Evolutionary conservation across 352 stramenopile genomes (phyloP), one percentile per base, ranked within the genome.

Genomic region (Blastocystis sp.): DNA sequence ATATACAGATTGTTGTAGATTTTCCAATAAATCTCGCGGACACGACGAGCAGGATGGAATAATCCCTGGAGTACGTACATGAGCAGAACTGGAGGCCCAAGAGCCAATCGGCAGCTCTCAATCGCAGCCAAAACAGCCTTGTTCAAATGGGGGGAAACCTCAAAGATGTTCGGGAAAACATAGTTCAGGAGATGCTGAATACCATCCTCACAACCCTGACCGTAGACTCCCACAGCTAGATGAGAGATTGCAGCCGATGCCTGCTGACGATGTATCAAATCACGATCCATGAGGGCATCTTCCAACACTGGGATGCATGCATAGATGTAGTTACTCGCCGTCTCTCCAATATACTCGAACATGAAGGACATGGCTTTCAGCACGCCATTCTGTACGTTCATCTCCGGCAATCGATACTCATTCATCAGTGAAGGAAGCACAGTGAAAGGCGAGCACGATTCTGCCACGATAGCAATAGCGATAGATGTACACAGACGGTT

Each of bases 1-100:
- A 99, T 98, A 93, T 99, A 99, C 20, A 99, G 93, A 88, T 96
- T 98, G 91, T 99, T 99, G 94, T 98, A 99, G 69, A 99, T 95
- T 92, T 98, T 98, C 97, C 97, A 99, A 91, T 99, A 99, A 37
- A 98, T 96, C 90, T 99, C 97, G 45, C 97, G 95, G 47, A 99
- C 97, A 73, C 96, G 95, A 15, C 97, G 93, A 39, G 97, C 96
- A 20, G 97, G 97, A 91, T 99, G 97, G 91, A 98, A 99, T 5
- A 99, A 92, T 15, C 97, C 97, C 90, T 98, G 96, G 8, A 99
- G 90, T 59, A 97, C 94, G 90, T 99, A 99, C 92, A 97, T 94
- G 20, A 99, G 91, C 80, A 99, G 94, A 7, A 98, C 91, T 84
- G 97, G 95, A n/a, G 96, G 94, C 34, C 97, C 97, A 20, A 99